A percentile compares a stretch with the other conserved stretches of the same genome.
Conservation (phyloP, 495 filamentous ascomycete species). For the Cercophora samala region DNA sequence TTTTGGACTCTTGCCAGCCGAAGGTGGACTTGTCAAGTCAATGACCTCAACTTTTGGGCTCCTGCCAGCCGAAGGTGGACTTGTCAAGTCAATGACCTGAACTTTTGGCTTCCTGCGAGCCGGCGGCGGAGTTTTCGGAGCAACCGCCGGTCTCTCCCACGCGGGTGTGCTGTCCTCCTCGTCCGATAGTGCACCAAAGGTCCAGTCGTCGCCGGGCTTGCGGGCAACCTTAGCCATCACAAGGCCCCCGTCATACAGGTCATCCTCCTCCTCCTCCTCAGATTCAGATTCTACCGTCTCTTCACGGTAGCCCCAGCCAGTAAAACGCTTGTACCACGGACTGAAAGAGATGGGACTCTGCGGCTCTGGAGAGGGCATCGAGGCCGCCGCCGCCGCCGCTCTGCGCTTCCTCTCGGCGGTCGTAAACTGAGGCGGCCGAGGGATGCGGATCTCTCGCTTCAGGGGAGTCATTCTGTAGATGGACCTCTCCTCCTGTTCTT, state of each 20-base stretch:
- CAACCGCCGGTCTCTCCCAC: too few relatives aligned
- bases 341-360: not conserved
- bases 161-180: not conserved
- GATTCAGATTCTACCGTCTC: not conserved
- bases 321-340: conserved; percentile 5
- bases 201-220: not conserved
- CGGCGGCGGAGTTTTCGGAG: too few relatives aligned
- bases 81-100: too few relatives aligned
- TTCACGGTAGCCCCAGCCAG: not conserved
- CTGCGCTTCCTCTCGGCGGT: conserved; percentile 2
- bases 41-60: too few relatives aligned
- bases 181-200: too few relatives aligned
- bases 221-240: not conserved
- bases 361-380: conserved; percentile 4
- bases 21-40: not conserved
- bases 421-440: conserved; percentile 3
- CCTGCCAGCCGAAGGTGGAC: too few relatives aligned
- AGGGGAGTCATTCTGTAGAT: not conserved
- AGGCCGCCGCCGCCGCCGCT: not conserved
- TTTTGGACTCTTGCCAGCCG: too few relatives aligned
- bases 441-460: conserved; percentile 9
- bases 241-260: too few relatives aligned
- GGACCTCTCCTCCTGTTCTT: not conserved
- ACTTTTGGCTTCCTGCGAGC: too few relatives aligned
- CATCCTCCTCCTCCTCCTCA: not conserved